Base-by-base conservation (phyloP, 2,329 filamentous ascomycete species). In the Aciculosporium take region DNA sequence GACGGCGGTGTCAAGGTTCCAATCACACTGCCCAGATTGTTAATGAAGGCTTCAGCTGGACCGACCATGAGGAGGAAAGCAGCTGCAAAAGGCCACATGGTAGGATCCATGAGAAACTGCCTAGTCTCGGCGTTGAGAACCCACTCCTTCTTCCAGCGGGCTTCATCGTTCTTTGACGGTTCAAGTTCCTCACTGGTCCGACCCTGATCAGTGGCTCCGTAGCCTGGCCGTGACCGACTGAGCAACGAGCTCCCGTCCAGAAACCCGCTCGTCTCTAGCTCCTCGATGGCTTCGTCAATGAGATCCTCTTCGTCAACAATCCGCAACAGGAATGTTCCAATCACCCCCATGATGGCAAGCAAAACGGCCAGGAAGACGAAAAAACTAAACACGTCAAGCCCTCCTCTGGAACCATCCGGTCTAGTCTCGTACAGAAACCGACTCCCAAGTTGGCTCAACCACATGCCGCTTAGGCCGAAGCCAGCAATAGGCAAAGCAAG, bases 1-100 rank as follows among this genome's bases (percentile, higher is more conserved):
- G 64, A 58, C 15, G 76, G 78, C 12, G 72, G 73, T 34, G 84
- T 84, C 3, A 95, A 68, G 0, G 89, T 94, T 50, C 84, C 81
- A 51, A 96, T 88, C 46, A 98, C 81, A 20, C 88, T 95, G 28
- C 91, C 91, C 8, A 98, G 68, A 53, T 96, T 98, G 64, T 96
- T 98, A 63, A 96, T 87, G 59, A 95, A 98, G 9, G 89, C 84
- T 62, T 98, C 91, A n/a, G 88, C 89, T 0, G 91, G 89, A 0
- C 91, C 91, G 41, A 88, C 84, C 51, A 94, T 84, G 47, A 96
- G 73, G 60, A 96, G 85, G 63, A 98, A 96, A 17, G 87, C 88
- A 1, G 80, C 66, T 0, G 89, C 86, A 50, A 98, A 81, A 56
- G 79, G 84, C 89, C 89, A 98, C 89, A 96, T 96, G 10, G 87